Evolutionary conservation across 73 alveolate species (phyloP).

Genomic region (Uronychia setigera): DNA sequence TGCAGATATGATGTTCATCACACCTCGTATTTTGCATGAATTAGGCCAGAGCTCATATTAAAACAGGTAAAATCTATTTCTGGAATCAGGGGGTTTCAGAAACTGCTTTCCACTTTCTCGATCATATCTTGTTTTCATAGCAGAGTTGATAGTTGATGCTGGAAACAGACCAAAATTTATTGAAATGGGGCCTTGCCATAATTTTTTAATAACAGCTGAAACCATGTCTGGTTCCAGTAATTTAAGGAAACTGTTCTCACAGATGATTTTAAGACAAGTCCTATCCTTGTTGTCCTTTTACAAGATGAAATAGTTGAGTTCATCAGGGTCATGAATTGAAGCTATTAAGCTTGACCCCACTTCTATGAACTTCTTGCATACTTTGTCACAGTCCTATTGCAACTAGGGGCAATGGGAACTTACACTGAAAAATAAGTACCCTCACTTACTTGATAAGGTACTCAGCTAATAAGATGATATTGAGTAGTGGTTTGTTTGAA

Average conservation of each 20-base stretch:
- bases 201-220: constrained; percentile 38
- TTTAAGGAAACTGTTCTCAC: constrained; percentile 24
- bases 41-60: constrained; percentile 33
- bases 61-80: constrained; percentile 15
- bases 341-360: constrained; percentile 3
- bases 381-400: background rate
- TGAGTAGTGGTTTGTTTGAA: constrained; percentile 1
- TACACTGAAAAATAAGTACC: background rate
- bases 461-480: constrained; percentile 6
- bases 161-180: constrained; percentile 29
- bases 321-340: constrained; percentile 15
- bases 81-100: background rate
- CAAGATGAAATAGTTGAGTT: constrained; percentile 9
- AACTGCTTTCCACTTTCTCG: constrained; percentile 15
- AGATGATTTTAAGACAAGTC: constrained; percentile 44
- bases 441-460: constrained; percentile 2
- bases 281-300: constrained; percentile 43
- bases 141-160: constrained; percentile 4
- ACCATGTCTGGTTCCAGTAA: constrained; percentile 39
- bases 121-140: background rate
- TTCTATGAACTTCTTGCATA: background rate
- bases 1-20: background rate
- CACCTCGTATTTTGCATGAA: constrained; percentile 25
- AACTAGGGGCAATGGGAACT: background rate
- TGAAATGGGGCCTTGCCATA: constrained; percentile 47